phyloP scores from a whole-genome alignment of 208 protist species.

The Polymyxa betae region DNA sequence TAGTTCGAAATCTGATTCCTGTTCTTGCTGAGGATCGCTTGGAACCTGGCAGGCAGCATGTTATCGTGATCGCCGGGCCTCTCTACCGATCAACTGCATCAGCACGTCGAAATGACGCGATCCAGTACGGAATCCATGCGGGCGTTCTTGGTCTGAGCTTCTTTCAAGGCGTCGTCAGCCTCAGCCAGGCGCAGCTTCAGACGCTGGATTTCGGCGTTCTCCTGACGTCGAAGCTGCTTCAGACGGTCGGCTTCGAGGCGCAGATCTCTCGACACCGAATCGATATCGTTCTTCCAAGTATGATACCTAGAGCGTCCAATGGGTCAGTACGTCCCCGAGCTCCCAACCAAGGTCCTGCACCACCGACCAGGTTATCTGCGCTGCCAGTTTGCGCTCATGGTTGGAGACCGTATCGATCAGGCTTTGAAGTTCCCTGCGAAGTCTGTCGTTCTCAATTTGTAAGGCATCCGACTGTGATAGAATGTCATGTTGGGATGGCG shows the following conservation, averaged over 20 bases:
- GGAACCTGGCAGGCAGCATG: too few species aligned
- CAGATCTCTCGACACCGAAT: neutral
- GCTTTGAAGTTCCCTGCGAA: neutral
- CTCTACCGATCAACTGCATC: too few species aligned
- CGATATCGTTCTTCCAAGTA: neutral
- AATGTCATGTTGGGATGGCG: too few species aligned
- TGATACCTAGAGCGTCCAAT: neutral
- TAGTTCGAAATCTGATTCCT: too few species aligned
- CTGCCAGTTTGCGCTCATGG: neutral
- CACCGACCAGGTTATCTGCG: neutral
- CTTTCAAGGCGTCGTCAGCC: neutral
- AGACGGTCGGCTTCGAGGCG: neutral
- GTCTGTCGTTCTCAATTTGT: conserved; percentile 29
- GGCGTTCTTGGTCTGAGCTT: neutral
- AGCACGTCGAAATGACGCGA: neutral
- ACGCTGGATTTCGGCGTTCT: neutral
- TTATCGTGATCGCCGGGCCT: too few species aligned
- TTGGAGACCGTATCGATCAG: neutral
- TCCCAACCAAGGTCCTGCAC: too few species aligned
- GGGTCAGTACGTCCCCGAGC: neutral
- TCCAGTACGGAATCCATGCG: neutral
- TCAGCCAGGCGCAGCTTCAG: neutral
- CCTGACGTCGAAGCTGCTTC: neutral
- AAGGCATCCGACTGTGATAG: neutral
- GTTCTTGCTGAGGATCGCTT: too few species aligned